Evolutionary conservation across 176 grass and related monocot genomes (phyloP), one percentile per base, ranked within the genome.

Genomic region (Thalia dealbata): DNA sequence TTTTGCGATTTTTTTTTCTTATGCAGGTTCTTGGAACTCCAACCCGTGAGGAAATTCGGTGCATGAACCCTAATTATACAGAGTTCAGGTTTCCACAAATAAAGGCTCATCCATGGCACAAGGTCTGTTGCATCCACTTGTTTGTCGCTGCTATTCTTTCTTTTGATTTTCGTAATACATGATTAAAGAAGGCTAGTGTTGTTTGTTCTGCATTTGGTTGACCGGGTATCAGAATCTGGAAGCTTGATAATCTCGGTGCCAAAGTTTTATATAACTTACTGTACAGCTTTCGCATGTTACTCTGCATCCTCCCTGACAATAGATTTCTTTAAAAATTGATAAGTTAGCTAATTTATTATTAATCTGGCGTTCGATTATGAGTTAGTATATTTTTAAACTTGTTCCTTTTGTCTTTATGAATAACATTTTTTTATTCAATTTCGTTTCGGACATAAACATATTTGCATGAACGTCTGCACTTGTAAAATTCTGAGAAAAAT

Each of bases 1-100:
- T 14, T 26, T 27, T 24, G 27, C 7, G 6, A 3, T 59, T 69
- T 54, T 56, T 67, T 50, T 23, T 86, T 25, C 71, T 80, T 74
- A 10, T 83, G n/a, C 58, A 90, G 87, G 83, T 90, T 73, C 87
- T 90, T 70, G 87, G 87, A 8, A 90, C 87, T 19, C 87, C 87
- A 74, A 90, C 87, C 24, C 87, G 87, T 27, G 87, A 90, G 78
- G 87, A 90, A 83, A 86, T 90, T 76, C 78, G 84, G 44, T 90
- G 87, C 81, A 90, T 90, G 87, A 90, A 90, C 73, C 87, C 87
- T 27, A 86, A 86, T 42, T 90, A 90, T 77, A 89, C 87, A 8
- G 87, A 89, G 73, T 89, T 85, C 58, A 89, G 67, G 79, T 89
- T 89, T 81, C 86, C 86, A 45, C 86, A 88, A 64, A 88, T 84